Base-by-base conservation (phyloP, 2,329 filamentous ascomycete genomes). In the Teratosphaeria zuluensis region DNA sequence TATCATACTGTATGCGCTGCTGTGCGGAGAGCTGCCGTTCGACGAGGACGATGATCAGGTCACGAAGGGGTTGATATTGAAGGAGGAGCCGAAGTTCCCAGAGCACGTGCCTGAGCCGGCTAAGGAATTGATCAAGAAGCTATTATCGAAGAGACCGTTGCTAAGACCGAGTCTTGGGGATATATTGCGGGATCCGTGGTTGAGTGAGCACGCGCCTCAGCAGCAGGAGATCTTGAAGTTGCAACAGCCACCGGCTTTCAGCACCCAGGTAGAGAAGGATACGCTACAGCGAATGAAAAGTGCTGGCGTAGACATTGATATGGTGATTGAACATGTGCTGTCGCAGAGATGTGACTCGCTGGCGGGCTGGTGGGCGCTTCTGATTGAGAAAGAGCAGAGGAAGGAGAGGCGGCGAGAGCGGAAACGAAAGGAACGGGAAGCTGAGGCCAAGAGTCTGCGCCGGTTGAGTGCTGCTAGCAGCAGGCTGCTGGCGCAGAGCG, bases 41-140 rank as follows among this genome's bases (percentile, higher is more conserved):
- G 94, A 99, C 74, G 94, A 97, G 64, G 94, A 99, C 70, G 94
- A 99, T 71, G 94, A 99, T 70, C 87, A 84, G 63, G 81, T 87
- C 33, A 99, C 94, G 33, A 90, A 96, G 68, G 83, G 80, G 9
- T 89, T 84, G 72, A 99, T 99, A 59, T 76, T 99, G 58, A 84
- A 84, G 4, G 86, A 92, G 58, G 94, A 97, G 59, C 90, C 92
- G 0, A 86, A 84, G 58, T 97, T 88, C 70, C 92, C 90, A 3
- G 87, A 91, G 3, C 84, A 88, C 67, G 80, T 99, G 31, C 84
- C 91, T 0, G 78, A 84, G 32, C 89, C 92, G 65, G 91, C 92
- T 3, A 84, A 89, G 63, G 81, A 88, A 0, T 77, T 99, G 48
- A 82, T 96, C 59, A 87, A 86, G 68, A 76, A 81, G 14, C 79